A percentile compares a stretch with the other conserved stretches of the same genome.
phyloP scores from a whole-genome alignment of 2,329 filamentous ascomycete genomes.

The Emmonsiellopsis sp. region DNA sequence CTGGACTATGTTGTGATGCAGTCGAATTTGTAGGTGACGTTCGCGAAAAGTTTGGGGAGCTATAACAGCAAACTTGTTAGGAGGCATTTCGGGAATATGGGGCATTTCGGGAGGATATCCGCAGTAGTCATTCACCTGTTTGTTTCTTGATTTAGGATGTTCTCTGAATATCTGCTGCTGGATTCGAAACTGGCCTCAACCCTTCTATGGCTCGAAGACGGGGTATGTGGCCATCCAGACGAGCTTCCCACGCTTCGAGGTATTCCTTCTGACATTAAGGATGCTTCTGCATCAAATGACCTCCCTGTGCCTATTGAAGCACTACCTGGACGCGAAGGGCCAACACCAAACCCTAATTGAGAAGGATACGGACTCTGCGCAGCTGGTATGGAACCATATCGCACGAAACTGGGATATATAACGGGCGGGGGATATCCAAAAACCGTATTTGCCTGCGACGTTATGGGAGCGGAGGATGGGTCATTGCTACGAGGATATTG shows the following conservation, averaged over 20 bases:
- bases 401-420: neutral
- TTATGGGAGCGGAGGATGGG: neutral
- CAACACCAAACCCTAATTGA: neutral
- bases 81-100: neutral
- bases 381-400: neutral
- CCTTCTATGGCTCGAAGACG: neutral
- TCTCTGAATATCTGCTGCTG: neutral
- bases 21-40: neutral
- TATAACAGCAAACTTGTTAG: neutral
- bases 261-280: neutral
- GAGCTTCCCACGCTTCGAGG: neutral
- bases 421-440: neutral
- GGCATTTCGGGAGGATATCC: neutral
- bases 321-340: neutral
- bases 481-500: neutral
- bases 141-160: neutral
- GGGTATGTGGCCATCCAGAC: neutral
- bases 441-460: neutral
- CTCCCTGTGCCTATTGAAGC: neutral
- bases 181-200: neutral
- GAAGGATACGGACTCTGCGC: neutral
- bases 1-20: conserved; percentile 10
- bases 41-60: neutral
- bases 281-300: neutral
- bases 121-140: neutral